These are phyloP conservation scores for Abrus precatorius DNA, from an alignment of 306 rosid species.

Conservation along the genomic window DNA sequence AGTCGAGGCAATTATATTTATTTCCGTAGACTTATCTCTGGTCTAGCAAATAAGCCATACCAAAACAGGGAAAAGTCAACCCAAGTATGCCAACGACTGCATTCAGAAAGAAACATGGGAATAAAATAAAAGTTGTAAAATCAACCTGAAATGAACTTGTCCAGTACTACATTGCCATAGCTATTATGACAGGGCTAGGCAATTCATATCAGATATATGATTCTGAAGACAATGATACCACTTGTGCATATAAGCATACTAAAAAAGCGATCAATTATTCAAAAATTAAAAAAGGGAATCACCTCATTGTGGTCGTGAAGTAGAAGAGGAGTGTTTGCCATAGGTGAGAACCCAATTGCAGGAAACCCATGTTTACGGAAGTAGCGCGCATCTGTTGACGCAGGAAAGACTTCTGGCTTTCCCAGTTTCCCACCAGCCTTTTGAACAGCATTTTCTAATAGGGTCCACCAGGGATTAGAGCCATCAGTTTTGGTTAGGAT, in stretches of 20 bases:
- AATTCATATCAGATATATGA: constrained; percentile 1
- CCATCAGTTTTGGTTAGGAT: constrained; percentile 71
- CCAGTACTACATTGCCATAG: neutral
- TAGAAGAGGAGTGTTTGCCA: constrained; percentile 89
- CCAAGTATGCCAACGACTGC: constrained; percentile 4
- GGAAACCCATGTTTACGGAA: constrained; percentile 82
- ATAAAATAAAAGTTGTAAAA: neutral
- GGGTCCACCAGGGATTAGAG: constrained; percentile 91
- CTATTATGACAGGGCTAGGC: neutral
- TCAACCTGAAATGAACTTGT: neutral
- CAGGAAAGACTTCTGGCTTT: constrained; percentile 89
- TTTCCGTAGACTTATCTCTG: neutral
- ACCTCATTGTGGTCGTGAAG: constrained; percentile 99
- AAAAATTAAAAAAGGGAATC: constrained; percentile 25
- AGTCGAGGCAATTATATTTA: neutral
- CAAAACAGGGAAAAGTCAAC: neutral
- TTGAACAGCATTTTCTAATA: constrained; percentile 76
- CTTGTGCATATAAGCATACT: neutral
- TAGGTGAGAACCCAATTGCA: constrained; percentile 96
- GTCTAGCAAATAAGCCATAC: constrained; percentile 21
- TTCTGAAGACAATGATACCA: constrained; percentile 13
- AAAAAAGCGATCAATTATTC: constrained; percentile 23
- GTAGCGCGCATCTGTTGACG: constrained; percentile 87
- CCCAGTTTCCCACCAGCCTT: constrained; percentile 88
- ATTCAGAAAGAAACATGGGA: neutral